Base-by-base conservation (phyloP, 805 yeast genomes). In the Metschnikowia lunata region DNA sequence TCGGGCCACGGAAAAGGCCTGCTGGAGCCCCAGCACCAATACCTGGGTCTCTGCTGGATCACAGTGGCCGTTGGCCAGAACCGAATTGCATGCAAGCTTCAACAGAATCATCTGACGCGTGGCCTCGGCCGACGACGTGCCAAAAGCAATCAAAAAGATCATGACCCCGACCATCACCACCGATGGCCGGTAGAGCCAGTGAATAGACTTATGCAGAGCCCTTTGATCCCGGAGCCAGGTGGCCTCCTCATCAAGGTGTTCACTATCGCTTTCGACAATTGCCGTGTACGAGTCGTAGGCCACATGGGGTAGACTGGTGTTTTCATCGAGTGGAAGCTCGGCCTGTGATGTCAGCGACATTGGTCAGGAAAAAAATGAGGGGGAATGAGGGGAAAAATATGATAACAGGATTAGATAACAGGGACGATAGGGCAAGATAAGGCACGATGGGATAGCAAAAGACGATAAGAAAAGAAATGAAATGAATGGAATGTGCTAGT, bases 11-110 rank as follows among this genome's bases (percentile, higher is more conserved):
- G 67, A 58, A 13, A 56, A 51, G 46, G 69, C 63, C 41, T 82
- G 72, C 43, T 76, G 77, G 35, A 83, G 61, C 31, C 66, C 59
- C 2, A 87, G 78, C 26, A 75, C 64, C 29, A 65, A 44, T 7
- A 68, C 54, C 51, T 70, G 74, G 7, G 67, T 61, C 26, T 58
- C 55, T 1, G 52, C 50, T n/a, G 69, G 66, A 35, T 63, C 63
- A 47, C 74, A 69, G 11, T 38, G 34, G 8, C 44, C 47, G 6
- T 38, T 45, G 7, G 48, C 45, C 29, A 42, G 56, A 40, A 59
- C 44, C 13, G 45, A 46, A 45, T 56, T 58, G 47, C 66, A 66
- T 1, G 67, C 64, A 46, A 58, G 56, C 50, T 64, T 62, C 37
- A 58, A 54, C 4, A 56, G 43, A 54, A 63, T 43, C 51, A 69